A percentile compares a stretch with the other conserved stretches of the same genome.
Evolutionary conservation across 2,329 filamentous ascomycete species (phyloP).

Genomic region (Neoarthrinium moseri): DNA sequence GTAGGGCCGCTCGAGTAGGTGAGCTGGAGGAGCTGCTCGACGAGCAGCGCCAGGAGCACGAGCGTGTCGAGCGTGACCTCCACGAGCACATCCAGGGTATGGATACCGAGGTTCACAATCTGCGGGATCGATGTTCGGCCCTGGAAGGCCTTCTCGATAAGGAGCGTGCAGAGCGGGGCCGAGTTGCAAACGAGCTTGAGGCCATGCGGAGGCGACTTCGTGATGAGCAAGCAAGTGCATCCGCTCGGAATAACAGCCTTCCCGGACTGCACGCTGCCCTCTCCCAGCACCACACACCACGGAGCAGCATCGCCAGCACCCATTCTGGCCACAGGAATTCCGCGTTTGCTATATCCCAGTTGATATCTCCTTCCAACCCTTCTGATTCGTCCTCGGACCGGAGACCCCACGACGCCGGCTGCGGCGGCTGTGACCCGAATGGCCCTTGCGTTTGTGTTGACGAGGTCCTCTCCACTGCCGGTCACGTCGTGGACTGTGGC

Average conservation of each 20-base stretch:
- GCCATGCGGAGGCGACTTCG: slow-evolving; percentile 22
- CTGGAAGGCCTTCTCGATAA: slow-evolving; percentile 64
- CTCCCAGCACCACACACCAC: slow-evolving; percentile 25
- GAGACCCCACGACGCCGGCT: slow-evolving; percentile 36
- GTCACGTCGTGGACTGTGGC: slow-evolving; percentile 57
- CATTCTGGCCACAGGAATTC: slow-evolving; percentile 27
- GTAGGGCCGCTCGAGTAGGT: slow-evolving; percentile 79
- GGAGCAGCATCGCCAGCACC: slow-evolving; percentile 23
- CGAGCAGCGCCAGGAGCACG: slow-evolving; percentile 55
- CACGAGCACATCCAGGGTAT: slow-evolving; percentile 57
- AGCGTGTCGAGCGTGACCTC: slow-evolving; percentile 56
- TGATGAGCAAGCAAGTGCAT: slow-evolving; percentile 18
- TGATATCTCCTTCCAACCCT: slow-evolving; percentile 52
- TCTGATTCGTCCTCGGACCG: slow-evolving; percentile 24
- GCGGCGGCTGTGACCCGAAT: slow-evolving; percentile 54
- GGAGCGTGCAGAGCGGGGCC: slow-evolving; percentile 49
- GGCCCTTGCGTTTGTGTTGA: slow-evolving; percentile 60
- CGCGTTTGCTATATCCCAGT: slow-evolving; percentile 56
- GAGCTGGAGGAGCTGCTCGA: slow-evolving; percentile 70
- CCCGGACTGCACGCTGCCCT: slow-evolving; percentile 14
- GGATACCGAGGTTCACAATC: slow-evolving; percentile 65
- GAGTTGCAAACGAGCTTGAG: slow-evolving; percentile 26
- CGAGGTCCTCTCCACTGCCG: slow-evolving; percentile 47
- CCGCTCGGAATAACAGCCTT: slow-evolving; percentile 27
- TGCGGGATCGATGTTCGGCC: slow-evolving; percentile 58